Evolutionary conservation across 257 asterid genomes (phyloP).

Genomic region (Knoxia roxburghii): DNA sequence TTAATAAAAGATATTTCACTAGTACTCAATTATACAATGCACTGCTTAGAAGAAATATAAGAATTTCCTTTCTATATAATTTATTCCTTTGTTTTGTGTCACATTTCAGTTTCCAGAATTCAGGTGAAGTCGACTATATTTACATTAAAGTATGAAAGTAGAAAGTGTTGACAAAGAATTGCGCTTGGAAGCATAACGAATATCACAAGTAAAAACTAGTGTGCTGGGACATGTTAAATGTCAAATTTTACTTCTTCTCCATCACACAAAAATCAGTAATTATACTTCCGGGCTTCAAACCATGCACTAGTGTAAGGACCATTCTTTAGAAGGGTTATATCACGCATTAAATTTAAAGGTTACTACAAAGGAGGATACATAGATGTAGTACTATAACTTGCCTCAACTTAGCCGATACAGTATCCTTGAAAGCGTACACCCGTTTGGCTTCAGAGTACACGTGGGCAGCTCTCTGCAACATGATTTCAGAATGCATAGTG

Average conservation of each 20-base stretch:
- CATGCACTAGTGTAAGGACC: too few species aligned
- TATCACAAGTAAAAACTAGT: neutral
- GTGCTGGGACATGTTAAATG: neutral
- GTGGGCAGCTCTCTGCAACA: slow-evolving; percentile 83
- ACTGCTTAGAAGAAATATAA: neutral
- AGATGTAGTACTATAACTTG: slow-evolving; percentile 14
- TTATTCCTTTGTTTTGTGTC: neutral
- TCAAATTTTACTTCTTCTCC: too few species aligned
- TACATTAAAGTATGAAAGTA: neutral
- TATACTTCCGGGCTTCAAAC: neutral
- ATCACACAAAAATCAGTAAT: too few species aligned
- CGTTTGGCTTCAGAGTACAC: slow-evolving; percentile 94
- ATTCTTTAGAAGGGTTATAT: neutral
- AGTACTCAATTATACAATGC: neutral
- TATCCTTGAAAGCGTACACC: slow-evolving; percentile 78
- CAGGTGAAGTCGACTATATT: neutral
- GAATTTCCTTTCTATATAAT: neutral
- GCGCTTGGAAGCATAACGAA: neutral
- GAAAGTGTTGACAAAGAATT: neutral
- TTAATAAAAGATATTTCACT: neutral
- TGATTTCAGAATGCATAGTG: neutral
- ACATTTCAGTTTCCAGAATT: neutral
- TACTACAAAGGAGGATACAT: neutral
- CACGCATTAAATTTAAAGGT: too few species aligned
- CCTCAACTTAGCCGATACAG: slow-evolving; percentile 67